These are phyloP conservation scores for Dothidotthia symphoricarpi DNA, from an alignment of 2,329 filamentous ascomycete genomes.

Conservation along the genomic window DNA sequence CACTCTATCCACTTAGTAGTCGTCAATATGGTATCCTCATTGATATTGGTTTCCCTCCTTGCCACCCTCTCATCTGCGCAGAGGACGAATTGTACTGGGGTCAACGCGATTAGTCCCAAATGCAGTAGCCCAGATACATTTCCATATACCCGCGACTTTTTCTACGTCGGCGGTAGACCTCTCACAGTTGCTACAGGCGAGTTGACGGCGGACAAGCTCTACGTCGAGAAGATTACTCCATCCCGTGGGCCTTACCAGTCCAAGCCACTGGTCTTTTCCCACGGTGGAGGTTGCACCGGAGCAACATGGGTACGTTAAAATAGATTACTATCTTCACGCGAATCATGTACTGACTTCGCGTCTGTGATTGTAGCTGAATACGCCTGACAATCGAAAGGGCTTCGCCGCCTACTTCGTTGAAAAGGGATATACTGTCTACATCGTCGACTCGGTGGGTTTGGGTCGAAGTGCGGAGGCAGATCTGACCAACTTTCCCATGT, in stretches of 20 bases:
- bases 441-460: conserved; percentile 5
- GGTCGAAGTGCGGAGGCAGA: conserved; percentile 7
- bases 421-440: conserved; percentile 8
- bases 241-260: conserved; percentile 1
- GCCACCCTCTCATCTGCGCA: background rate
- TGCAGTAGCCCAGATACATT: conserved; percentile 11
- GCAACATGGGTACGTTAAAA: conserved; percentile 4
- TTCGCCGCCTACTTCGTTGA: conserved; percentile 10
- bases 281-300: conserved; percentile 12
- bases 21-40: background rate
- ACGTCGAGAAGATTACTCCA: conserved; percentile 11
- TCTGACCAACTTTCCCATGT: conserved; percentile 3
- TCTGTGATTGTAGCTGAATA: background rate
- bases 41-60: background rate
- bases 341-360: background rate
- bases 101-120: conserved; percentile 6
- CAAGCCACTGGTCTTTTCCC: conserved; percentile 15
- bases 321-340: background rate
- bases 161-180: conserved; percentile 16
- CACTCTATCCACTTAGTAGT: background rate
- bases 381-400: conserved; percentile 4
- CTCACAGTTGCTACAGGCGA: conserved; percentile 10
- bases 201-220: conserved; percentile 9
- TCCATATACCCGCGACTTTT: conserved; percentile 11
- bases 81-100: conserved; percentile 2